Conservation (phyloP, 2,329 filamentous ascomycete species). For the Lecanicillium sp. region DNA sequence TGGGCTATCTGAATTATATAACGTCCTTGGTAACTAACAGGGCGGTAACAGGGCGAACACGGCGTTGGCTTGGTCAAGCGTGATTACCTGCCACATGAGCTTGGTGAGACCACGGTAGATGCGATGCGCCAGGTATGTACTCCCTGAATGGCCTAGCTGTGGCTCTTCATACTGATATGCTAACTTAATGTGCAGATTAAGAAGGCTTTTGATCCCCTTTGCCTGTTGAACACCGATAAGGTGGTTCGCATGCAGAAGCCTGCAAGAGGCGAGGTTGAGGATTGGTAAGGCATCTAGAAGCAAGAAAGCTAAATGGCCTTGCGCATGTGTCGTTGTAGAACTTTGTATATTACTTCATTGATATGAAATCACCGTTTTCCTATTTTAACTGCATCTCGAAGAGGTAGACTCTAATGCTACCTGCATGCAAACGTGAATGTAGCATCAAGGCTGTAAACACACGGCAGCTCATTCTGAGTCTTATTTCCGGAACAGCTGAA, state of each 20-base stretch:
- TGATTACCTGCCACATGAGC: slow-evolving; percentile 72
- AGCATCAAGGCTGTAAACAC: too few relatives aligned
- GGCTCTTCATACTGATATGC: too few relatives aligned
- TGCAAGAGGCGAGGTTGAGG: slow-evolving; percentile 32
- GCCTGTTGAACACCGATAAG: slow-evolving; percentile 63
- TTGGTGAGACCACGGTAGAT: slow-evolving; percentile 68
- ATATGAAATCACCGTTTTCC: too few relatives aligned
- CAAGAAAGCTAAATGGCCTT: too few relatives aligned
- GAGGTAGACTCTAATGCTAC: too few relatives aligned
- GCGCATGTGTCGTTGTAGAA: neutral
- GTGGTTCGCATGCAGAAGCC: slow-evolving; percentile 51
- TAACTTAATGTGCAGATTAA: slow-evolving; percentile 53
- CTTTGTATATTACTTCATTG: neutral
- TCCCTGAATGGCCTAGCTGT: neutral
- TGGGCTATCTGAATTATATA: too few relatives aligned
- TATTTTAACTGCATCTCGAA: too few relatives aligned
- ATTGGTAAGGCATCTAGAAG: slow-evolving; percentile 27
- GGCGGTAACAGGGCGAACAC: slow-evolving; percentile 58
- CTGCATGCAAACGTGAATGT: too few relatives aligned
- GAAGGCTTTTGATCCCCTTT: slow-evolving; percentile 69
- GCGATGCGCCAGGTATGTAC: slow-evolving; percentile 67
- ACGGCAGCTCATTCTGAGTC: too few relatives aligned
- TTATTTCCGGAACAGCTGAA: too few relatives aligned
- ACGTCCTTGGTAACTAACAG: slow-evolving; percentile 10
- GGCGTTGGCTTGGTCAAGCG: slow-evolving; percentile 79